Conservation (phyloP, 2,329 filamentous ascomycete genomes). For the Penicillium verrucosum region DNA sequence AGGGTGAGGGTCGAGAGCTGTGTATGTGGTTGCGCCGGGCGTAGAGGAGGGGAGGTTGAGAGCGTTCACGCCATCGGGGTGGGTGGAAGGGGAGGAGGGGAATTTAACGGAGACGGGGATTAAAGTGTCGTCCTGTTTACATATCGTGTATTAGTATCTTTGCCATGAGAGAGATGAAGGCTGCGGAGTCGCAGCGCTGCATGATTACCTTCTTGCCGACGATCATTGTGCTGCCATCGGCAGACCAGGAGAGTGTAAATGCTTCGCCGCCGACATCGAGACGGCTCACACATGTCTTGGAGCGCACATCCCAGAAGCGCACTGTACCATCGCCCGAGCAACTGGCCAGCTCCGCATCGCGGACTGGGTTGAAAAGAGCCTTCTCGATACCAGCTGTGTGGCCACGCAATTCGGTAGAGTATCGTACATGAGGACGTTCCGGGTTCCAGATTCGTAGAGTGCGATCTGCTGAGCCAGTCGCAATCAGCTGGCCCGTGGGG, state of each 20-base stretch:
- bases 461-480: slow-evolving; percentile 84
- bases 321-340: slow-evolving; percentile 50
- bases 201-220: slow-evolving; percentile 46
- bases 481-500: slow-evolving; percentile 75
- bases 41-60: slow-evolving; percentile 12
- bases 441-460: slow-evolving; percentile 88
- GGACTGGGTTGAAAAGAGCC: slow-evolving; percentile 49
- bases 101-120: slow-evolving; percentile 46
- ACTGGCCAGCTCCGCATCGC: slow-evolving; percentile 50
- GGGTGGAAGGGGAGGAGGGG: slow-evolving; percentile 35
- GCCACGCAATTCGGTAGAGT: slow-evolving; percentile 49
- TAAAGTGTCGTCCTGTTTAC: slow-evolving; percentile 45
- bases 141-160: not conserved
- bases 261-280: slow-evolving; percentile 50
- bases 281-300: slow-evolving; percentile 47
- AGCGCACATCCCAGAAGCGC: slow-evolving; percentile 51
- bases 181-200: not conserved
- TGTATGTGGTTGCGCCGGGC: slow-evolving; percentile 32
- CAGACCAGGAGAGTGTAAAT: slow-evolving; percentile 49
- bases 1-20: slow-evolving; percentile 41
- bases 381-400: slow-evolving; percentile 49
- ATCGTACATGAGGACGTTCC: slow-evolving; percentile 45
- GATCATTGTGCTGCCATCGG: slow-evolving; percentile 46
- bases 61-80: slow-evolving; percentile 15
- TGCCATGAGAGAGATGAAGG: not conserved